Evolutionary conservation across 1,139 yeast genomes (phyloP).

Genomic region (Waltiozyma sp.): DNA sequence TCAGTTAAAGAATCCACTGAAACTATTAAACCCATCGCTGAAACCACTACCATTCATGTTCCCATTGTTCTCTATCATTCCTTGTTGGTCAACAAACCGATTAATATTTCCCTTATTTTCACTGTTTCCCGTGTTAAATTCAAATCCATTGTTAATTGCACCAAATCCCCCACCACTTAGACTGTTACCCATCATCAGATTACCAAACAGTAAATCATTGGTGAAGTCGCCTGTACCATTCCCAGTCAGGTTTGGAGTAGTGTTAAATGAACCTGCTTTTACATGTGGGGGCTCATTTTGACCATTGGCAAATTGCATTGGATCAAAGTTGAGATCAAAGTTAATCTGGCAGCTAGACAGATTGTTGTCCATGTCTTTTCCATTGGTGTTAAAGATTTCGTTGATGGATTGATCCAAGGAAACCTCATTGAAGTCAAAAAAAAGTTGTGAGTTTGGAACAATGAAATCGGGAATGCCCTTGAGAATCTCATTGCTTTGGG

Average conservation of each 20-base stretch:
- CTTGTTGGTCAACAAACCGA: no score
- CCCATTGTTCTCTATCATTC: no score
- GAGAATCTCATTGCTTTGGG: not conserved
- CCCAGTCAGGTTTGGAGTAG: not conserved
- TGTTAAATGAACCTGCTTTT: not conserved
- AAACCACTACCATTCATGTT: not conserved
- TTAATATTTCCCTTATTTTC: no score
- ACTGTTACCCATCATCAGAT: not conserved
- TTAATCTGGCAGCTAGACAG: not conserved
- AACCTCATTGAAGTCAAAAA: not conserved
- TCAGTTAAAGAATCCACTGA: not conserved
- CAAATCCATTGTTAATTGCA: not conserved
- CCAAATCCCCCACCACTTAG: not conserved
- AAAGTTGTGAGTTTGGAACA: not conserved
- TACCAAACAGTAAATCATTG: not conserved
- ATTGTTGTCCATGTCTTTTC: not conserved
- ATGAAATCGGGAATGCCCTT: not conserved
- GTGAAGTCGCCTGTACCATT: not conserved
- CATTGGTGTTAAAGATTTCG: slow-evolving; percentile 1
- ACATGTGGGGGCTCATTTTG: slow-evolving; percentile 1
- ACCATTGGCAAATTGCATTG: slow-evolving; percentile 3
- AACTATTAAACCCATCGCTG: not conserved
- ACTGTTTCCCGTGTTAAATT: no score
- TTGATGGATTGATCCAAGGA: not conserved
- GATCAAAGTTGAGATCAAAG: slow-evolving; percentile 1